Conservation (phyloP, 2,329 filamentous ascomycete genomes). For the Cercospora zeina region DNA sequence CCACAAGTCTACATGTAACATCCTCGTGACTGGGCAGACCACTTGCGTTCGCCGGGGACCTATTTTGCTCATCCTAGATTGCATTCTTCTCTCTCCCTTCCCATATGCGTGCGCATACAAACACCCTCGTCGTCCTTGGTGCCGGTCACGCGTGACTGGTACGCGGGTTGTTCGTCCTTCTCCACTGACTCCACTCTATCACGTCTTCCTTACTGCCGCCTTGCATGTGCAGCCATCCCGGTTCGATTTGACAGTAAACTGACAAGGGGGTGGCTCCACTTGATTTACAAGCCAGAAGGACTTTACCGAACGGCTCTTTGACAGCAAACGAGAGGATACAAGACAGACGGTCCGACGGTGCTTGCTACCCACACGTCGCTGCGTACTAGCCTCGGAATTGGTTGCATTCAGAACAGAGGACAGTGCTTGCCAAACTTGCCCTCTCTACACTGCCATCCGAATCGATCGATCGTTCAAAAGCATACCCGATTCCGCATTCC, state of each 20-base stretch:
- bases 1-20: slow-evolving; percentile 17
- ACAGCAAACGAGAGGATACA: slow-evolving; percentile 23
- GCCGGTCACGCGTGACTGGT: slow-evolving; percentile 15
- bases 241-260: slow-evolving; percentile 24
- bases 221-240: slow-evolving; percentile 21
- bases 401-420: slow-evolving; percentile 7
- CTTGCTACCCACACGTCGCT: slow-evolving; percentile 13
- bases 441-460: neutral
- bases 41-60: slow-evolving; percentile 1
- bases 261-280: no score
- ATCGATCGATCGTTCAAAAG: neutral
- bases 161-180: slow-evolving; percentile 13
- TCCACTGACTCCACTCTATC: slow-evolving; percentile 6
- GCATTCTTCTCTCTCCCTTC: slow-evolving; percentile 5
- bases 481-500: neutral
- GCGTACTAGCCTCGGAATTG: slow-evolving; percentile 6
- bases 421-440: neutral
- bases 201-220: slow-evolving; percentile 13
- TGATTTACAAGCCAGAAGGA: no score
- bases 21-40: slow-evolving; percentile 25
- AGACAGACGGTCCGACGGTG: slow-evolving; percentile 16
- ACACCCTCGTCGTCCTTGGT: slow-evolving; percentile 3
- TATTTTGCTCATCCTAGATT: slow-evolving; percentile 13
- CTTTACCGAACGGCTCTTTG: no score
- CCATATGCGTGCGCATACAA: neutral